phyloP scores from a whole-genome alignment of 139 green algal genomes.

The Trebouxia sp. region DNA sequence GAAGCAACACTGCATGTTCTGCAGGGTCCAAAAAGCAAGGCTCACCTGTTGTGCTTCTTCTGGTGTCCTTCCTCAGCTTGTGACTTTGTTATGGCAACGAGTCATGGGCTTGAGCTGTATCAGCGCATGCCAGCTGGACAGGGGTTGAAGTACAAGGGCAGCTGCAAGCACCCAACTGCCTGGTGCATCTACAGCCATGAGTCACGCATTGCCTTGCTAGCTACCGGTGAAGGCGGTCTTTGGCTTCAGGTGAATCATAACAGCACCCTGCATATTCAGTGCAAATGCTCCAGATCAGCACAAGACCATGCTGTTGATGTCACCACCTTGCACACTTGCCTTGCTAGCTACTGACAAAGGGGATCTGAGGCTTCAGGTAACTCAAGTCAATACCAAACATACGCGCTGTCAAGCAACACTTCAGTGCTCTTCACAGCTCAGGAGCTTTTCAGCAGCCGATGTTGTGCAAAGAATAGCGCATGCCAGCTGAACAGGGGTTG shows the following conservation, averaged over 20 bases:
- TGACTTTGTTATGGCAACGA: constrained; percentile 3
- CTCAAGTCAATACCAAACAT: background rate
- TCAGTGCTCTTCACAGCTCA: background rate
- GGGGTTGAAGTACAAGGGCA: constrained; percentile 29
- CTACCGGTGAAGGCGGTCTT: constrained; percentile 31
- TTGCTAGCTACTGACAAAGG: background rate
- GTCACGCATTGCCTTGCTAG: constrained; percentile 59
- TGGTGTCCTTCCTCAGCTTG: constrained; percentile 2
- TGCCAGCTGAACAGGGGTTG: constrained; percentile 26
- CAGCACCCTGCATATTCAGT: too few species aligned
- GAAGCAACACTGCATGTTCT: background rate
- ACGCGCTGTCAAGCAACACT: background rate
- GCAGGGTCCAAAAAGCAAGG: background rate
- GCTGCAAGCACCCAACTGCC: constrained; percentile 27
- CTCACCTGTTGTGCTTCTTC: background rate
- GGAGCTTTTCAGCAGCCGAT: too few species aligned
- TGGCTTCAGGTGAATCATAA: constrained; percentile 33
- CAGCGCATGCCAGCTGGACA: background rate
- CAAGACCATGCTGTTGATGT: background rate
- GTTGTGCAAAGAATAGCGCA: too few species aligned
- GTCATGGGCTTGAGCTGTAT: constrained; percentile 25
- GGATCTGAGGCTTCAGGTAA: background rate
- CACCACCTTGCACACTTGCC: background rate
- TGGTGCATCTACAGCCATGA: constrained; percentile 62
- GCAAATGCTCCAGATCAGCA: background rate